Evolutionary conservation across 768 basidiomycete genomes (phyloP), one percentile per base, ranked within the genome.

Genomic region (Rhodotorula taiwanensis): DNA sequence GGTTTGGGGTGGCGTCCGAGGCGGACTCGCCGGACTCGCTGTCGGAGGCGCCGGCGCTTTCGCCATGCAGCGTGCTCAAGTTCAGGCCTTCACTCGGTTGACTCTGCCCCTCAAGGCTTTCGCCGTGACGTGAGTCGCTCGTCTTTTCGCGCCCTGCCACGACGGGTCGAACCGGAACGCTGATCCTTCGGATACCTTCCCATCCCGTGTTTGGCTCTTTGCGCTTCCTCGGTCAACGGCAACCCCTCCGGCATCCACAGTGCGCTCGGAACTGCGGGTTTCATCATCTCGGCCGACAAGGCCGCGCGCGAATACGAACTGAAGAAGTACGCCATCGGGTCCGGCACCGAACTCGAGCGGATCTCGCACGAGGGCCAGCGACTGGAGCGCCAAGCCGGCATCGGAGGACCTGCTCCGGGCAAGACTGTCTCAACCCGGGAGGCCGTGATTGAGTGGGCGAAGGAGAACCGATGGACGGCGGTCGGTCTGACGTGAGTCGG

Each of bases 31-130:
- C n/a, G 60, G 59, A 0, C 51, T 66, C 28, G 65, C 49, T 4
- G 52, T 27, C 14, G 65, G 55, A 9, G 41, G 42, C 11, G 65
- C 43, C 3, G 60, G 52, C 16, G 59, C 68, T 2, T 20, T 66
- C 8, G 68, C 64, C 9, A 30, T 58, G 6, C 68, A 70, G 55
- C 28, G 64, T 25, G 49, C 30, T 18, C 58, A 58, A 13, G 58
- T 70, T 5, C 39, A 41, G 23, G 60, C 60, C 2, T 70, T 60
- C 49, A 51, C 50, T 21, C 20, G 43, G 10, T 52, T 71, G 18
- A 71, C 70, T 0, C 62, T 66, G 34, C 64, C 70, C 8, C 55
- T 71, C 41, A 71, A 71, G 52, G 67, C 64, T 2, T 68, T 71
- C n/a, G 61, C 61, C 11, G 39, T 66, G n/a, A 62, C 64, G 54